Evolutionary conservation across 2,329 filamentous ascomycete species (phyloP).

Genomic region (Xylariaceae sp.): DNA sequence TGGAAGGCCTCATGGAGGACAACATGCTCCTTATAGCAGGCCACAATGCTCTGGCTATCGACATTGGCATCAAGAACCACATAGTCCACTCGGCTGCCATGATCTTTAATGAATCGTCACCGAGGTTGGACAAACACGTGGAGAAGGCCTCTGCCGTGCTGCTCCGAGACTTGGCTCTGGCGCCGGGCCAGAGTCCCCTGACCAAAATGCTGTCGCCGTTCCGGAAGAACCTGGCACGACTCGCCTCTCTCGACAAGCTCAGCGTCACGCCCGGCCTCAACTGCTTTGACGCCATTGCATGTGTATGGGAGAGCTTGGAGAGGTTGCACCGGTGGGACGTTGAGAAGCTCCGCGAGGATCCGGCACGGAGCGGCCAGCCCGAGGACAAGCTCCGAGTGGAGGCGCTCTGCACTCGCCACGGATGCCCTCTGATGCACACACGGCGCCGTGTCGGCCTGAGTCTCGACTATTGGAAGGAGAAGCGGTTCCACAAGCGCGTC

Average conservation of each 20-base stretch:
- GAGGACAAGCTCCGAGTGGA: slow-evolving; percentile 45
- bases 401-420: slow-evolving; percentile 63
- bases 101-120: slow-evolving; percentile 52
- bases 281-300: slow-evolving; percentile 69
- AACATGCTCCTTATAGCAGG: slow-evolving; percentile 57
- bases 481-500: slow-evolving; percentile 37
- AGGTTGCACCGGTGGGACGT: slow-evolving; percentile 67
- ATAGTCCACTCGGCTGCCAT: slow-evolving; percentile 56
- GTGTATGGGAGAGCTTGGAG: slow-evolving; percentile 62
- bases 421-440: slow-evolving; percentile 63
- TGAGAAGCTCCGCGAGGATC: slow-evolving; percentile 45
- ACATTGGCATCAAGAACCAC: slow-evolving; percentile 55
- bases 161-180: slow-evolving; percentile 54
- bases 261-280: slow-evolving; percentile 62
- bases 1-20: slow-evolving; percentile 55
- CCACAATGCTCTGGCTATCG: slow-evolving; percentile 46
- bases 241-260: slow-evolving; percentile 64
- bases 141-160: slow-evolving; percentile 59
- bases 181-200: slow-evolving; percentile 52
- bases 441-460: slow-evolving; percentile 59
- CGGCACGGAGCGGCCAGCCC: slow-evolving; percentile 34
- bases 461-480: slow-evolving; percentile 71
- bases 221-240: slow-evolving; percentile 60
- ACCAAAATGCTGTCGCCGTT: slow-evolving; percentile 67
- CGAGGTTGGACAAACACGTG: slow-evolving; percentile 51